Evolutionary conservation across 208 protist genomes (phyloP), one percentile per base, ranked within the genome.

Genomic region (Spongospora subterranea): DNA sequence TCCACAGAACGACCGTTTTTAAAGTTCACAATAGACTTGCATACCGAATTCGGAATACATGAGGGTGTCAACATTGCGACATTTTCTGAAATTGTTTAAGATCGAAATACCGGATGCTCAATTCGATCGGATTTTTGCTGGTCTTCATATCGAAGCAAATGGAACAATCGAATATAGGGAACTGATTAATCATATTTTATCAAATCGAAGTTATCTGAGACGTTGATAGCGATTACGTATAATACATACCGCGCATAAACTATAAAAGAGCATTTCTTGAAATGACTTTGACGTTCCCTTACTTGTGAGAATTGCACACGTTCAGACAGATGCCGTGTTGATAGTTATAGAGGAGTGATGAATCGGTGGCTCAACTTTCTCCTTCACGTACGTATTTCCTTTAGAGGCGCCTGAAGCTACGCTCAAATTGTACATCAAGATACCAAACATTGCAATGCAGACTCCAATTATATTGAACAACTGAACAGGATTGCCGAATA

Each of bases 391-490:
- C 71, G 71, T 35, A 40, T 35, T 43, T n/a, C 17, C 71, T 82
- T 6, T 17, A 35, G n/a, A 40, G 6, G 71, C 6, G 13, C 17
- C 17, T n/a, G 71, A 39, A 13, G 35, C 35, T 6, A 82, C 35
- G n/a, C 71, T 82, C 35, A 82, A n/a, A 43, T 82, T 82, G n/a
- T 82, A 82, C 6, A 82, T 6, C 13, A 82, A 43, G 6, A 82
- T 82, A 20, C 71, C 71, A n/a, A 82, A 39, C 71, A 82, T 82
- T 20, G 71, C 71, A 17, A 82, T 82, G n/a, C 71, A 82, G n/a
- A 82, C 71, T 6, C 71, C 71, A n/a, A 82, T n/a, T 6, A 82
- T 35, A 43, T 82, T 82, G 6, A 35, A 20, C n/a, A 43, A n/a
- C 40, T 82, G 71, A 43, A 82, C 35, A 6, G 71, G n/a, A 43